Base-by-base conservation (phyloP, 495 filamentous ascomycete species). In the Beverwykella pulmonaria region DNA sequence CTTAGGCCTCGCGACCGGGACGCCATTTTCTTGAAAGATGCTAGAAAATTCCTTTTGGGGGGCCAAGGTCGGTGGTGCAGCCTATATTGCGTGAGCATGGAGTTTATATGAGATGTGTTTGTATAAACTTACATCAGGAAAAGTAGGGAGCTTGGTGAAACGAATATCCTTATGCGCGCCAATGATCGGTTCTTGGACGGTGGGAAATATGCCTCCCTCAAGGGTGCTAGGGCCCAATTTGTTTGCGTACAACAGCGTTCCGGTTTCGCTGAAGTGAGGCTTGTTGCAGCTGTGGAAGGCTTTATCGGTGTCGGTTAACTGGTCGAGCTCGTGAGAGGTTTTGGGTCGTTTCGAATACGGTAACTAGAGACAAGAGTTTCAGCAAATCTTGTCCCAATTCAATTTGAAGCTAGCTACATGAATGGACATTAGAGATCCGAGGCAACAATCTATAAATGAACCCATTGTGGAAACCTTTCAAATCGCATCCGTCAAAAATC, bases 341-440 rank as follows among this genome's bases (percentile, higher is more conserved):
- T 92, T 91, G 39, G 88, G 80, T 71, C 83, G 83, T 75, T 92
- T 92, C 74, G 88, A 81, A 78, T 94, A 92, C 41, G 92, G 92
- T 86, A 88, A 96, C 93, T 97, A 86, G 82, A 76, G 29, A 76
- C 78, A 79, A 74, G 71, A 65, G 67, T 60, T 73, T 79, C 75
- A 77, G 77, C 74, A 80, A 74, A 75, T 79, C 76, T 79, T 68
- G 46, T 68, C 41, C 79, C 74, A 62, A 69, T 70, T 79, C 71
- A 71, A 76, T 78, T 79, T 73, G 66, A 76, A 63, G 67, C 71
- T 81, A 84, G 76, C 71, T 86, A 85, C 82, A 83, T 81, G 76
- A 44, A 74, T 61, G 56, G 70, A 68, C 52, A 77, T 74, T 71
- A 75, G 69, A 23, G 27, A 65, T 54, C 63, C 59, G 67, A 67